Base-by-base conservation (phyloP, 2,329 filamentous ascomycete species). In the Cladorrhinum sp. region DNA sequence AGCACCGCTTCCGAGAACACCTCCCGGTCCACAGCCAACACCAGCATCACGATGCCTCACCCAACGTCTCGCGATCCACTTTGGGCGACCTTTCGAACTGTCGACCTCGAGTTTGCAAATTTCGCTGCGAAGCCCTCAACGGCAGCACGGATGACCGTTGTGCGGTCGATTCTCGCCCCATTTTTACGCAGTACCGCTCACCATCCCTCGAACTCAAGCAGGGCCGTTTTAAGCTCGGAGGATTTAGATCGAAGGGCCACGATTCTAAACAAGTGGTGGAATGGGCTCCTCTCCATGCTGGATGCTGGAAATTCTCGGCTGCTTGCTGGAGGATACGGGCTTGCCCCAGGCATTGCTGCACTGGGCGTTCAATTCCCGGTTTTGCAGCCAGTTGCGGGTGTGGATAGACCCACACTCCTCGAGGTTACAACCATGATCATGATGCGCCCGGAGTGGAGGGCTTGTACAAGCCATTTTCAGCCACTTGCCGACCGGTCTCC, bases 251-350 rank as follows among this genome's bases (percentile, higher is more conserved):
- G 89, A 36, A 84, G 93, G 62, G 84, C 89, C 1, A 86, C 86
- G 50, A 91, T 96, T 52, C 77, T 96, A 60, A 91, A 95, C 72
- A 93, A 91, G 71, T 97, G 93, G 93, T 97, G 93, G 93, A 88
- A 82, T 49, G 87, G 85, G 1, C 78, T 96, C 41, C 76, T 96
- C 59, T 92, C 95, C 62, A 86, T 96, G 79, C 82, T 96, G 23
- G 87, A 92, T 65, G 89, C 59, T 24, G 60, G 66, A 6, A 64
- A 62, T 25, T 60, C 67, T 24, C 64, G 89, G 29, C 83, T 84
- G 58, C 64, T 65, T 5, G 65, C 76, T 60, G 66, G 67, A 61
- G 60, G 38, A 22, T 62, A 50, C 22, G 57, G 63, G 10, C 52
- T 63, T 23, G 61, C 54, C 8, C 66, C 60, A 53, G 64, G 57